Base-by-base conservation (phyloP, 768 basidiomycete species). In the Pleurotus tuoliensis region DNA sequence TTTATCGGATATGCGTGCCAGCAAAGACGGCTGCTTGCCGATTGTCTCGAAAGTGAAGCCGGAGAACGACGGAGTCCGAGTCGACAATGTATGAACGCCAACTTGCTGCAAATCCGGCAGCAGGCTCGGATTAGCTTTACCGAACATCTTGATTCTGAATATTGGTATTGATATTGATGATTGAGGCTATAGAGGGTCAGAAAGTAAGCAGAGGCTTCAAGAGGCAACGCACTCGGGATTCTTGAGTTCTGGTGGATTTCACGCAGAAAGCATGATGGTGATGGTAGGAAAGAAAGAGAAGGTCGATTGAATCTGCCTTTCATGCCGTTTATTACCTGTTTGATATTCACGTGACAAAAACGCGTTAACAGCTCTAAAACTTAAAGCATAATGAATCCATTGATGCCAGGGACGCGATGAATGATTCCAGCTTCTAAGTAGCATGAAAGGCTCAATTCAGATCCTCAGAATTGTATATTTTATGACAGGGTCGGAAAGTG, bases 1-100 rank as follows among this genome's bases (percentile, higher is more conserved):
- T 2, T 70, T 63, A 39, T 66, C 64, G 30, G 78, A 74, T 37
- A 86, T 70, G 20, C 85, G 80, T 58, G 72, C 76, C 24, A 86
- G 71, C 16, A 87, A 69, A 12, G 71, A 68, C 0, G 84, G 83
- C 57, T 71, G 67, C 62, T 81, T 76, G 25, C 84, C 84, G 40
- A 87, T 87, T 3, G 67, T 75, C 9, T 60, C 66, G 64, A 86
- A 87, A 24, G 69, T 71, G 63, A 85, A 74, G 53, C 70, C 64
- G n/a, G 73, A 59, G 55, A 82, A 75, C 43, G 59, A 48, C n/a
- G 65, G 71, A 3, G 81, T 75, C 9, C 61, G 76, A 73, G 65
- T 39, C 4, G 39, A 3, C 18, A 18, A 20, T 20, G 18, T 12
- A 51, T n/a, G n/a, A 8, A 22, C 7, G n/a, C 20, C n/a, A 6